These are phyloP conservation scores for Vigna unguiculata DNA, from an alignment of 306 rosid genomes.

Conservation along the genomic window DNA sequence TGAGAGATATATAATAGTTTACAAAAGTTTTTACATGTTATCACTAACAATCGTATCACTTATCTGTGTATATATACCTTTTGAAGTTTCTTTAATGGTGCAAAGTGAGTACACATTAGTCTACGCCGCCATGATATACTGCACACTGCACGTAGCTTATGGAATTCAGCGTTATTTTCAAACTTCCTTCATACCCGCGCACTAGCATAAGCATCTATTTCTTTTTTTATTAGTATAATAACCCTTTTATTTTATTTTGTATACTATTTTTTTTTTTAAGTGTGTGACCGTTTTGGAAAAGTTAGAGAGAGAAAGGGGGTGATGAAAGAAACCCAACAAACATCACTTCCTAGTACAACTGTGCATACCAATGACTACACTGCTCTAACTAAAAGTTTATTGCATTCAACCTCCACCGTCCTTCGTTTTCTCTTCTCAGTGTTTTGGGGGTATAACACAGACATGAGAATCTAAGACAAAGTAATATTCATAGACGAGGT, in stretches of 20 bases:
- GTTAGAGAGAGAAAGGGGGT: conserved; percentile 36
- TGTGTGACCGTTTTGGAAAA: conserved; percentile 54
- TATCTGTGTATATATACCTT: too few relatives aligned
- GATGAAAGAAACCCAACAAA: conserved; percentile 8
- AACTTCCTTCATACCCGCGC: conserved; percentile 94
- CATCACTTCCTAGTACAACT: conserved; percentile 30
- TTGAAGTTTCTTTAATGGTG: background rate
- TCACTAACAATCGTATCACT: too few relatives aligned
- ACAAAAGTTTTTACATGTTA: too few relatives aligned
- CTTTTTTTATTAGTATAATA: background rate
- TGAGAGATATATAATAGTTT: too few relatives aligned
- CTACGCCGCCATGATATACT: conserved; percentile 46
- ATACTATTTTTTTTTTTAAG: background rate
- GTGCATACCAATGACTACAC: background rate
- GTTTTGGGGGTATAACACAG: background rate
- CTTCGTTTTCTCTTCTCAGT: conserved; percentile 16
- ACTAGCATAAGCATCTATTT: conserved; percentile 60
- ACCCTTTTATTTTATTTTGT: background rate
- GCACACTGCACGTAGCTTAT: conserved; percentile 53
- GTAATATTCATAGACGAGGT: conserved; percentile 43
- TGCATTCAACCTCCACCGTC: conserved; percentile 38
- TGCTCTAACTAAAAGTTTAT: conserved; percentile 33
- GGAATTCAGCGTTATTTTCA: conserved; percentile 92
- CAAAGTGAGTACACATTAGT: conserved; percentile 48
- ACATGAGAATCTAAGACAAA: conserved; percentile 48